Conservation (phyloP, 768 basidiomycete genomes). For the Kwoniella dendrophila region DNA sequence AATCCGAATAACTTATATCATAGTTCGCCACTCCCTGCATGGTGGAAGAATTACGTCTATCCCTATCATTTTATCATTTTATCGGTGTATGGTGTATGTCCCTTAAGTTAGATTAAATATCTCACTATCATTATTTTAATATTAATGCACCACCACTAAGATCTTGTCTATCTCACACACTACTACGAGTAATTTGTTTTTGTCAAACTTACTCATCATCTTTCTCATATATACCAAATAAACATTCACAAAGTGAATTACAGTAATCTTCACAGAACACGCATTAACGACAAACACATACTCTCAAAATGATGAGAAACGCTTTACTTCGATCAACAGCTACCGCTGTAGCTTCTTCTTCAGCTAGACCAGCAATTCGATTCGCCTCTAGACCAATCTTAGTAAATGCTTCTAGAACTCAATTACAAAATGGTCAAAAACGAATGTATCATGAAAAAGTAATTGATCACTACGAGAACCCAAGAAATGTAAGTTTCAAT, state of each 20-base stretch:
- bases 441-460: slow-evolving; percentile 94
- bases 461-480: slow-evolving; percentile 83
- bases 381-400: slow-evolving; percentile 4
- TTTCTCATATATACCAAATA: neutral
- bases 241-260: neutral
- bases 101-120: too few species aligned
- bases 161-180: slow-evolving; percentile 5
- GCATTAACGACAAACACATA: neutral
- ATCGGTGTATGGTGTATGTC: neutral
- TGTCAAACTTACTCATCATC: slow-evolving; percentile 3
- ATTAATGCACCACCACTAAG: neutral
- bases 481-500: slow-evolving; percentile 77
- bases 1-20: slow-evolving; percentile 5
- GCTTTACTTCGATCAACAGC: slow-evolving; percentile 28
- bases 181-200: neutral
- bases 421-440: slow-evolving; percentile 44
- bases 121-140: too few species aligned
- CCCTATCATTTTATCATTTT: neutral
- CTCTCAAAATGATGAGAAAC: slow-evolving; percentile 35
- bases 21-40: slow-evolving; percentile 1
- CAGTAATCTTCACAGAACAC: too few species aligned
- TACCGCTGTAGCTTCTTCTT: slow-evolving; percentile 33
- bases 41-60: neutral
- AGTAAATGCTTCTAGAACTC: slow-evolving; percentile 24
- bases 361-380: slow-evolving; percentile 20